phyloP scores from a whole-genome alignment of 202 grass and related monocot species.

The Schoenoplectus triqueter region DNA sequence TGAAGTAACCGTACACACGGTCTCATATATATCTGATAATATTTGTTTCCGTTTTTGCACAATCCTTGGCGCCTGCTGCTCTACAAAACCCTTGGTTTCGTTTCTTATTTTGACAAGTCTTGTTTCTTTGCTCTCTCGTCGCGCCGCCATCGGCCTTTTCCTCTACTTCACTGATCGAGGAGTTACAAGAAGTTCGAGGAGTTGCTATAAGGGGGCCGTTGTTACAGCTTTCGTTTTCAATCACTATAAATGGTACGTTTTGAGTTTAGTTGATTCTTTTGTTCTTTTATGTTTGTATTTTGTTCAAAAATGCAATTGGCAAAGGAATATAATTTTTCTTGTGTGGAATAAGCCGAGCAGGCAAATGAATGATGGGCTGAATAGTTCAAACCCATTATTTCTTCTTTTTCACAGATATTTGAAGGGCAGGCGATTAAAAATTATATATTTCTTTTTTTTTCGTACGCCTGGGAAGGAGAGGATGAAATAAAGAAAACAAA shows the following conservation, averaged over 20 bases:
- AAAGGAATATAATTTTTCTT: neutral
- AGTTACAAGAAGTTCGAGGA: neutral
- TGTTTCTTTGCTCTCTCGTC: neutral
- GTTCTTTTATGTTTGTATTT: neutral
- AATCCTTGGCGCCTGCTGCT: neutral
- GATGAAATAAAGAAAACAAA: too few relatives aligned
- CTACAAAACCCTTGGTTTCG: neutral
- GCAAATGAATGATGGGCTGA: neutral
- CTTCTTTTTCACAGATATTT: neutral
- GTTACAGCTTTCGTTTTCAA: neutral
- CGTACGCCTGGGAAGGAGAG: too few relatives aligned
- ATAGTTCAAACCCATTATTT: neutral
- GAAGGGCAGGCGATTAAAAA: too few relatives aligned
- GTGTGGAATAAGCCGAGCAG: neutral
- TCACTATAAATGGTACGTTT: slow-evolving; percentile 14
- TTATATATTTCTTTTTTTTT: too few relatives aligned
- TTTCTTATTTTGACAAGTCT: neutral
- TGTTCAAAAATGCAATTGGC: neutral
- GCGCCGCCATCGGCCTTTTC: neutral
- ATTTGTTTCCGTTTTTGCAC: too few relatives aligned
- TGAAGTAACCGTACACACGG: too few relatives aligned
- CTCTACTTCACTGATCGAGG: neutral
- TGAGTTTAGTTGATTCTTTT: neutral
- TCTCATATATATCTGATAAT: too few relatives aligned
- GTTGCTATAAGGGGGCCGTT: neutral